Evolutionary conservation across 2,329 filamentous ascomycete genomes (phyloP).

Genomic region (Mariannaea sp.): DNA sequence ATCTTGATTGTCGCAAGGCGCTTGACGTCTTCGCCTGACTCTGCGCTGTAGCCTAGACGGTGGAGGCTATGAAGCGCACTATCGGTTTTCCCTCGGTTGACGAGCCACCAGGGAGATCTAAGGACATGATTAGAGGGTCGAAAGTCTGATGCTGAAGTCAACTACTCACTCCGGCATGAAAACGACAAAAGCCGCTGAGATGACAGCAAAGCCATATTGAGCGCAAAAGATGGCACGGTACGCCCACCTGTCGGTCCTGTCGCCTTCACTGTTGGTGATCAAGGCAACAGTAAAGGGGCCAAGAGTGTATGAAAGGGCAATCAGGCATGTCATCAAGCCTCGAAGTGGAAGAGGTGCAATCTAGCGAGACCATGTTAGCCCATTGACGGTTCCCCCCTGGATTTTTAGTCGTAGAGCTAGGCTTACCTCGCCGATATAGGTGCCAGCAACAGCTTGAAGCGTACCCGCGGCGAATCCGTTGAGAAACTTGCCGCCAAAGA

Average conservation of each 20-base stretch:
- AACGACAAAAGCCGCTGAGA: slow-evolving; percentile 17
- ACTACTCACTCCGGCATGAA: slow-evolving; percentile 22
- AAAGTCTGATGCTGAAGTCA: not conserved
- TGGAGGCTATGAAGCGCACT: slow-evolving; percentile 16
- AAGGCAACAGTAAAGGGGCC: slow-evolving; percentile 25
- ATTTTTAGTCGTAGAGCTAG: not conserved
- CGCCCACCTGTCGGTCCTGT: slow-evolving; percentile 18
- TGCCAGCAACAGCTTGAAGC: slow-evolving; percentile 35
- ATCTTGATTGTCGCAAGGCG: slow-evolving; percentile 22
- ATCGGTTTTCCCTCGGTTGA: slow-evolving; percentile 18
- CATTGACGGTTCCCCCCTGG: no score
- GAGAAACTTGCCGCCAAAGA: slow-evolving; percentile 50
- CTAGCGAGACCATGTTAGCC: not conserved
- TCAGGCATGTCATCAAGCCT: slow-evolving; percentile 22
- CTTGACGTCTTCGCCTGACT: slow-evolving; percentile 23
- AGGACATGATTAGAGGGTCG: not conserved
- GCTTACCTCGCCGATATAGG: slow-evolving; percentile 41
- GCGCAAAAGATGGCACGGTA: slow-evolving; percentile 26
- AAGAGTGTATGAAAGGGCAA: slow-evolving; percentile 25
- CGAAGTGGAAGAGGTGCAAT: slow-evolving; percentile 14
- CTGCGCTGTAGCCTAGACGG: slow-evolving; percentile 18
- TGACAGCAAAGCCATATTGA: slow-evolving; percentile 24
- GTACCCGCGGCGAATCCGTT: slow-evolving; percentile 46
- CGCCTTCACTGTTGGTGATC: slow-evolving; percentile 22
- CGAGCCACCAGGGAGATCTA: slow-evolving; percentile 25